A percentile compares a stretch with the other conserved stretches of the same genome.
phyloP scores from a whole-genome alignment of 2,329 filamentous ascomycete species.

The Venturia carpophila region DNA sequence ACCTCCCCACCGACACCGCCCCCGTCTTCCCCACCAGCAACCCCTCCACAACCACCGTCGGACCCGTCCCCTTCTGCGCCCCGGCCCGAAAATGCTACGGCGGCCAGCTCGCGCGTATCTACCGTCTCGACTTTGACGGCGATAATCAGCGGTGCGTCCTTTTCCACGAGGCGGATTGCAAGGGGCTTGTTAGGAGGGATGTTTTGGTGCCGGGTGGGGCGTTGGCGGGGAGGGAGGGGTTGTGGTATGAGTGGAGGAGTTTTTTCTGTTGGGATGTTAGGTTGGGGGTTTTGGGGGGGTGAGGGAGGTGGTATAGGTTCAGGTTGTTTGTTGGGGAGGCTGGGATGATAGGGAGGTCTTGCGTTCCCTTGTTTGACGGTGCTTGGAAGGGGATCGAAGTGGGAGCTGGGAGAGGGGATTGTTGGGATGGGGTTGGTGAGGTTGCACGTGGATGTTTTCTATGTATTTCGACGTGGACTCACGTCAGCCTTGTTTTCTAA shows the following conservation, averaged over 20 bases:
- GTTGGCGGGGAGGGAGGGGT: not conserved
- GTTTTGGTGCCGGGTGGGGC: not conserved
- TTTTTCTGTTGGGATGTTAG: not conserved
- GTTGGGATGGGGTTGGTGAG: too few species aligned
- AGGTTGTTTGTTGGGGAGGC: too few species aligned
- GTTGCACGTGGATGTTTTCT: too few species aligned
- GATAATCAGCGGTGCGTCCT: not conserved
- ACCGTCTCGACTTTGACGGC: not conserved
- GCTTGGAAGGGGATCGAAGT: too few species aligned
- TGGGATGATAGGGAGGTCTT: too few species aligned
- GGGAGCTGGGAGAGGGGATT: too few species aligned
- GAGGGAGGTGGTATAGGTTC: not conserved
- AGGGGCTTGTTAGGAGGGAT: not conserved
- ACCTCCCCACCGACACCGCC: not conserved
- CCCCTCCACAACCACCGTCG: not conserved
- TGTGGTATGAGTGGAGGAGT: not conserved
- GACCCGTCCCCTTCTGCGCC: not conserved
- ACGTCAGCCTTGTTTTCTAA: too few species aligned
- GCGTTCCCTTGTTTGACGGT: too few species aligned
- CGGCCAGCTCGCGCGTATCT: not conserved
- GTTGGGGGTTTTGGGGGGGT: not conserved
- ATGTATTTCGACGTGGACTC: too few species aligned
- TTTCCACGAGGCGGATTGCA: not conserved
- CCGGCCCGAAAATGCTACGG: conserved; percentile 1
- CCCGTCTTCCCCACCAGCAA: not conserved